Base-by-base conservation (phyloP, 2,329 filamentous ascomycete genomes). In the Neocucurbitaria cava region DNA sequence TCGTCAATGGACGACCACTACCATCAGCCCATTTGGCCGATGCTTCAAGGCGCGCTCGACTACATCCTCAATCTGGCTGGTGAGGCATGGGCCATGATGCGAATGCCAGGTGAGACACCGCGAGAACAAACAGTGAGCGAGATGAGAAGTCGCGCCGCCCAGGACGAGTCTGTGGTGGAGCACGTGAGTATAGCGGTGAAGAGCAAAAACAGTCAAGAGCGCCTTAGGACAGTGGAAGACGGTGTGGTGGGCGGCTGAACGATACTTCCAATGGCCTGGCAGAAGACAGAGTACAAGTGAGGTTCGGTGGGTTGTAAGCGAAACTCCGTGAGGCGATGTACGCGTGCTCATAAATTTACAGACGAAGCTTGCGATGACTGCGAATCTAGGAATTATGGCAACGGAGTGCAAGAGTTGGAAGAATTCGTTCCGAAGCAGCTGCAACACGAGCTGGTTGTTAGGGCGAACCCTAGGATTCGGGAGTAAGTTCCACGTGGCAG, bases 11-110 rank as follows among this genome's bases (percentile, higher is more conserved):
- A 64, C 35, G 59, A 64, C 17, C 54, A 64, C 11, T 20, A 60
- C 31, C 46, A 62, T 35, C 61, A 64, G 40, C 61, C 59, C 1
- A 55, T 60, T 6, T 62, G 59, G 61, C 61, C 61, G 1, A 52
- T 64, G 46, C 21, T 64, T 8, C 56, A 64, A 26, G 61, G 61
- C 36, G 50, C 59, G 11, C 54, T 54, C 10, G 58, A 62, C 15
- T 60, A 62, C 28, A 54, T 46, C 3, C 52, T 59, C 43, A 62
- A 64, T 18, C 7, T 64, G 4, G 52, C 49, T 11, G 54, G 55
- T 15, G 61, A 64, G 13, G 47, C 46, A 1, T 64, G 59, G 61
- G 23, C 38, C 0, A 62, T 64, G 59, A 47, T 62, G 7, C 62
- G 59, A 54, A 54, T 18, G 38, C 21, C 47, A 20, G 10, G 8